phyloP scores from a whole-genome alignment of 148 eudicot genomes.

The Polygonum maritimum region DNA sequence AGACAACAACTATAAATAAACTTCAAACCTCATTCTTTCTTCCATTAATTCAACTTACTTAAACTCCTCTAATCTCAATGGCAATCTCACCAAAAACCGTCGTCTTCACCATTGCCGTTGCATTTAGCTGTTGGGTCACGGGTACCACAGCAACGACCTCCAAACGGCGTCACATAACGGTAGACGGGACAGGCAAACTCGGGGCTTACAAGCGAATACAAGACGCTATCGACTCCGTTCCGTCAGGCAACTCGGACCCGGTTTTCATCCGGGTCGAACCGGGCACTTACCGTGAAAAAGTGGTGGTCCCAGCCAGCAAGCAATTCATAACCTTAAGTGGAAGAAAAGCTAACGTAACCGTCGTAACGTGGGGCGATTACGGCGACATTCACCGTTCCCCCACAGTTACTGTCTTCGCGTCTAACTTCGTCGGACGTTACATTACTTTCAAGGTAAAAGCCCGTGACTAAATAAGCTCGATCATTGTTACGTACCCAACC shows the following conservation, averaged over 20 bases:
- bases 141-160: not conserved
- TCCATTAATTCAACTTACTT: not conserved
- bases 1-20: not conserved
- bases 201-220: conserved; percentile 26
- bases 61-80: not conserved
- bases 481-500: too few species aligned
- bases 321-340: conserved; percentile 29
- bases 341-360: conserved; percentile 17
- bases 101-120: not conserved
- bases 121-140: not conserved
- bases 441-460: conserved; percentile 33
- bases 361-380: conserved; percentile 30
- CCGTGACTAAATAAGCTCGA: not conserved
- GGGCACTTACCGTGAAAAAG: conserved; percentile 26
- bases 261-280: conserved; percentile 33
- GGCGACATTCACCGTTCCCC: conserved; percentile 28
- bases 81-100: not conserved
- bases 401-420: conserved; percentile 40
- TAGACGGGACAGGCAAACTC: conserved; percentile 22
- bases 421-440: conserved; percentile 25
- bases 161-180: conserved; percentile 17
- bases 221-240: conserved; percentile 29
- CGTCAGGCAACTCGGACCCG: conserved; percentile 21
- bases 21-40: not conserved
- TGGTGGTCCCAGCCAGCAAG: conserved; percentile 24